Evolutionary conservation across 257 asterid genomes (phyloP), one percentile per base, ranked within the genome.

Genomic region (Rhazya stricta): DNA sequence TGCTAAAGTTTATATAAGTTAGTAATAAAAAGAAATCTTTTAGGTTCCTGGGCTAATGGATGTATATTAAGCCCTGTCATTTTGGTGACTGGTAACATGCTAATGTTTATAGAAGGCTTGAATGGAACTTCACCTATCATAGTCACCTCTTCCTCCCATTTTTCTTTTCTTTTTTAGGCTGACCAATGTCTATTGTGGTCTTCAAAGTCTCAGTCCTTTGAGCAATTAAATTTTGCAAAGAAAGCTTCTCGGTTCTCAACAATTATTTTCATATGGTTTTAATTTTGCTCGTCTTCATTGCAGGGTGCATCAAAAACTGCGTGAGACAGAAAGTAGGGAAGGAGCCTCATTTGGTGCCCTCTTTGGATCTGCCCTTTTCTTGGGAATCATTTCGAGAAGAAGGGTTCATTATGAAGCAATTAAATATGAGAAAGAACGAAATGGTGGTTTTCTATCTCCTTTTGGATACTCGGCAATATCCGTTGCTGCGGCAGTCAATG

Each of bases 321-420:
- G 89, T 15, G 77, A 85, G 74, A 73, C 91, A 62, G 97, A 91
- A 85, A 85, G 82, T 65, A 90, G 98, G 45, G 97, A 87, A 86
- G 98, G 98, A 53, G 91, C 98, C 73, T 91, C 98, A 48, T 92
- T 92, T 83, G 89, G 85, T 54, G 84, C 89, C 72, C 97, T 92
- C 78, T 92, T 92, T 79, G 91, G 96, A 67, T 76, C 89, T 74
- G 93, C 89, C 42, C 96, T 92, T 80, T 89, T 81, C 76, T 88
- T 92, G 77, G 98, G 98, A 67, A 88, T 91, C 57, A 79, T 92
- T 76, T 92, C 98, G 74, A 88, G 94, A 70, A 83, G 93, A 81
- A 87, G 92, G 82, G 98, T 91, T 69, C 81, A 88, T 79, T 72
- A 77, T 80, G 97, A 93, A 86, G 92, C 98, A 73, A 79, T 91